Base-by-base conservation (phyloP, 2,329 filamentous ascomycete genomes). In the Dothideomycetidae sp. region DNA sequence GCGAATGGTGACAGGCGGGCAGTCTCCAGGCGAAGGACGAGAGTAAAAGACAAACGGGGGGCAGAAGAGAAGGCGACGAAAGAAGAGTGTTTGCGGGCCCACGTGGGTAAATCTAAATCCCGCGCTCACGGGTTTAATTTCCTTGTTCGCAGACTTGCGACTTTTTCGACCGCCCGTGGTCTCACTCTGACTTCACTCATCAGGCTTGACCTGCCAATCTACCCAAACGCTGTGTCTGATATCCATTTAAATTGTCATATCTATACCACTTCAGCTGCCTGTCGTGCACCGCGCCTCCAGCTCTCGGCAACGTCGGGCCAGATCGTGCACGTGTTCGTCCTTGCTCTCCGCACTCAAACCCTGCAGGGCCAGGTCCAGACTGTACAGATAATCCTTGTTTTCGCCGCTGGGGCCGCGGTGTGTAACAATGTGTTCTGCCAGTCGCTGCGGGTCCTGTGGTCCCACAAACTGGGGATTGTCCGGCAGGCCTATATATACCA, bases 401-500 rank as follows among this genome's bases (percentile, higher is more conserved):
- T 78, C 73, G 1, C 90, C 90, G 58, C 85, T 94, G 15, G 86
- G 82, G 0, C 90, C 90, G 29, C 65, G 59, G 50, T 82, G 84
- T 33, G 63, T 63, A 48, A 76, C 70, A 50, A 98, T 96, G 58
- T 88, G 82, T 57, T 75, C 70, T 15, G 88, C 86, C 35, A 96
- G 69, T 29, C 63, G 57, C 51, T 84, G 73, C 1, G 81, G 80
- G 37, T 90, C 78, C 54, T 93, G 85, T 0, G 78, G 75, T 0
- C 83, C 84, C 26, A 86, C 68, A 53, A 98, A 98, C 57, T 96
- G 90, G 39, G 83, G 79, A 53, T 98, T 98, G 31, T 79, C 75
- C 0, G 90, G 90, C 2, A 92, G 81, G 14, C 90, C 90, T 52
- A 98, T 96, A 58, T 98, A 98, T 2, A 93, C 83, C 44, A 94